Evolutionary conservation across 2,329 filamentous ascomycete genomes (phyloP).

Genomic region (Furcasterigmium furcatum): DNA sequence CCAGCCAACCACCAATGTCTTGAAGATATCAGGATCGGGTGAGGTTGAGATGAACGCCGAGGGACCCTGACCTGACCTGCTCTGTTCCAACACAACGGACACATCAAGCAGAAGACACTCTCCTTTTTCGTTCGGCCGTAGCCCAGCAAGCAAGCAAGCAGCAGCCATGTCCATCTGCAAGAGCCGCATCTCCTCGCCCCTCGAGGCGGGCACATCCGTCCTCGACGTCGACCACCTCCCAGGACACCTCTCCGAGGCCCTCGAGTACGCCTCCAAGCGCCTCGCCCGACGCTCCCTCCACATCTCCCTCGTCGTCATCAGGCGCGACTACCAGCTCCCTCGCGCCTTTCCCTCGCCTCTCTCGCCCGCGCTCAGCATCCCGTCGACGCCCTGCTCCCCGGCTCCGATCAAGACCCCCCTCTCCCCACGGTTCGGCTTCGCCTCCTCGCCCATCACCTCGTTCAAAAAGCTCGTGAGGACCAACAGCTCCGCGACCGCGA

Average conservation of each 20-base stretch:
- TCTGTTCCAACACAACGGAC: too few species aligned
- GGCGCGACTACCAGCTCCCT: constrained; percentile 55
- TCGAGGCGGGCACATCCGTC: constrained; percentile 60
- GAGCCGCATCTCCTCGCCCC: constrained; percentile 56
- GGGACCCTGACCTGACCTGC: too few species aligned
- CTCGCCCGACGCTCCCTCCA: constrained; percentile 53
- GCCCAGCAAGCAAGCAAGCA: too few species aligned
- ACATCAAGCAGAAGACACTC: too few species aligned
- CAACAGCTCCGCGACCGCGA: constrained; percentile 30
- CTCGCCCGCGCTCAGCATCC: constrained; percentile 9
- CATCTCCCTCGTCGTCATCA: constrained; percentile 55
- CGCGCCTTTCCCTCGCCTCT: constrained; percentile 18
- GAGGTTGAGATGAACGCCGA: too few species aligned
- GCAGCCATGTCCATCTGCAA: constrained; percentile 26
- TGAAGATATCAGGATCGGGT: too few species aligned
- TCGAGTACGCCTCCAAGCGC: constrained; percentile 55
- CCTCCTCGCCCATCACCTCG: constrained; percentile 11
- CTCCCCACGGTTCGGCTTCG: constrained; percentile 2
- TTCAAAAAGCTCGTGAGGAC: constrained; percentile 4
- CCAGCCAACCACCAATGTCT: too few species aligned
- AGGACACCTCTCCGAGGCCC: constrained; percentile 46
- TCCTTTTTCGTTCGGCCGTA: too few species aligned
- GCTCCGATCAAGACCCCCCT: constrained; percentile 20
- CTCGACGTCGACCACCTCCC: constrained; percentile 57
- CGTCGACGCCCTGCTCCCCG: constrained; percentile 20